phyloP scores from a whole-genome alignment of 768 basidiomycete genomes.

The Trametes cingulata region DNA sequence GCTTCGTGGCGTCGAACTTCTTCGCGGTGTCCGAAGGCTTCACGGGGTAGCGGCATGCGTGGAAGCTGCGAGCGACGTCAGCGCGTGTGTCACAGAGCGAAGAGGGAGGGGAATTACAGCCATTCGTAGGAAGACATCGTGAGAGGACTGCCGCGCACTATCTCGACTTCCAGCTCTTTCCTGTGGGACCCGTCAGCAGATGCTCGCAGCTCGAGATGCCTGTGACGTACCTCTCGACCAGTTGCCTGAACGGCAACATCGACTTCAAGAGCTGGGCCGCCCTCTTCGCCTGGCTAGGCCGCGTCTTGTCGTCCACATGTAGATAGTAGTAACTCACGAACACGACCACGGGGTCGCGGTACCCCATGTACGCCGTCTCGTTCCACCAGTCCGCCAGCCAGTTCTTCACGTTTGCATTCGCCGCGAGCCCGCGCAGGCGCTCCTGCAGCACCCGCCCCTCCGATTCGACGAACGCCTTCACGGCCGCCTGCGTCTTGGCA shows the following conservation, averaged over 20 bases:
- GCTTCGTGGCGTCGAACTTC: constrained; percentile 70
- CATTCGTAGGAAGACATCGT: constrained; percentile 96
- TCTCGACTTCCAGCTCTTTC: constrained; percentile 85
- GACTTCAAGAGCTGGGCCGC: constrained; percentile 86
- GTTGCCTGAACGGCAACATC: constrained; percentile 77
- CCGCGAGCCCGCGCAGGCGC: constrained; percentile 75
- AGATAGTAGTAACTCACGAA: constrained; percentile 96
- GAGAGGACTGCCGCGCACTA: constrained; percentile 71
- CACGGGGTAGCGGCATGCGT: constrained; percentile 84
- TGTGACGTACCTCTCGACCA: constrained; percentile 71
- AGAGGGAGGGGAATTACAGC: constrained; percentile 51
- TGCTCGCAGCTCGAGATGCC: background rate
- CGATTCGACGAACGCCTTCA: constrained; percentile 69
- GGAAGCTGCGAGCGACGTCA: constrained; percentile 61
- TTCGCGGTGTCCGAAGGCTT: constrained; percentile 80
- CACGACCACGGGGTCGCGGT: constrained; percentile 88
- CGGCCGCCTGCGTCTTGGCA: constrained; percentile 54
- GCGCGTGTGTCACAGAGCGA: background rate
- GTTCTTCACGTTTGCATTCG: constrained; percentile 54
- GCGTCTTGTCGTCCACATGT: constrained; percentile 66
- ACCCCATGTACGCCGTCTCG: constrained; percentile 84
- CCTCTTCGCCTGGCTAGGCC: constrained; percentile 59
- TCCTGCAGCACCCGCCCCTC: constrained; percentile 73
- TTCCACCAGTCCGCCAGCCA: constrained; percentile 99
- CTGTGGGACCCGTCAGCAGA: constrained; percentile 5